phyloP scores from a whole-genome alignment of 2,329 filamentous ascomycete species.

The Pestalotiopsis sp. region DNA sequence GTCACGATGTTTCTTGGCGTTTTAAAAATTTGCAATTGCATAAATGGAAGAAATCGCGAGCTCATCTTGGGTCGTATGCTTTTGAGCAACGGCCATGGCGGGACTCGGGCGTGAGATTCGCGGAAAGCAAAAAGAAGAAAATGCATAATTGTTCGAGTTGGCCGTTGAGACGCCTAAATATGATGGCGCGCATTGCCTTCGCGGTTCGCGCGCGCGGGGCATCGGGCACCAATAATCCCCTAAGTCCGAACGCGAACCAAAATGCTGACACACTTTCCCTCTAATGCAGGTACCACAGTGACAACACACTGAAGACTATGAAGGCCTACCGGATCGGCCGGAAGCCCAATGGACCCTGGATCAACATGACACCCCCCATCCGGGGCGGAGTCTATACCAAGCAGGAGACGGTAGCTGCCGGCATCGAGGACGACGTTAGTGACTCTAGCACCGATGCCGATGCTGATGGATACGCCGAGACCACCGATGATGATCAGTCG shows the following conservation, averaged over 20 bases:
- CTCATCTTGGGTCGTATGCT: not conserved
- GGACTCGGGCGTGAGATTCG: not conserved
- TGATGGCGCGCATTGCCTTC: not conserved
- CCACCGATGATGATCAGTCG: constrained; percentile 3
- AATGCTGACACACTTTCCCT: constrained; percentile 26
- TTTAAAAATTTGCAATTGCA: not conserved
- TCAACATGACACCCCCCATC: constrained; percentile 62
- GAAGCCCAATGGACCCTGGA: constrained; percentile 56
- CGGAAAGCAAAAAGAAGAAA: not conserved
- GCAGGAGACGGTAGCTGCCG: not conserved
- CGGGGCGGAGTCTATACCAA: constrained; percentile 47
- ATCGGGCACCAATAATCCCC: not conserved
- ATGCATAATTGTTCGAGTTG: not conserved
- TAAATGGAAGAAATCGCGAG: not conserved
- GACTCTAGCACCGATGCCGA: constrained; percentile 10
- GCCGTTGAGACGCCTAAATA: not conserved
- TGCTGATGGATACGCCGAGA: not conserved
- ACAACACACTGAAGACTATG: constrained; percentile 57
- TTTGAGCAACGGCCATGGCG: not conserved
- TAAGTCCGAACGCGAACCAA: constrained; percentile 7
- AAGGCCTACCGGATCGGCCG: constrained; percentile 63
- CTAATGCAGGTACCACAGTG: constrained; percentile 57
- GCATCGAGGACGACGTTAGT: not conserved
- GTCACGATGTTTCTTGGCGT: not conserved
- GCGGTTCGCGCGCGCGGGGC: not conserved